Evolutionary conservation across 164 flowering plant genomes (phyloP).

Genomic region (Aristolochia contorta): DNA sequence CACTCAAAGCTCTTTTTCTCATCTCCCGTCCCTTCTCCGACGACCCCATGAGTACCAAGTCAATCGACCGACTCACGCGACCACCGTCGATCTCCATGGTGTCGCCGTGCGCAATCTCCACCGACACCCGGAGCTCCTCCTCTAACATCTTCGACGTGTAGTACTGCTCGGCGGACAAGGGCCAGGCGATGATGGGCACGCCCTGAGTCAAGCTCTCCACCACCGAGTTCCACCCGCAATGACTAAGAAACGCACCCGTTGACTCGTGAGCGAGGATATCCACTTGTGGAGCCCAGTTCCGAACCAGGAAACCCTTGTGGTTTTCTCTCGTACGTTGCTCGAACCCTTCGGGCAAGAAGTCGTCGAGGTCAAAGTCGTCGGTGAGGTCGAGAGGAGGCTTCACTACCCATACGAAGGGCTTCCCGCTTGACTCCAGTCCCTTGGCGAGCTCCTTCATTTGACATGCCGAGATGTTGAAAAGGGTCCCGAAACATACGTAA

Average conservation of each 20-base stretch:
- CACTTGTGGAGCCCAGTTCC: conserved; percentile 19
- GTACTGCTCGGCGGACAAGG: conserved; percentile 10
- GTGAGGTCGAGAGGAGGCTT: conserved; percentile 20
- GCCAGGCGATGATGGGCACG: conserved; percentile 15
- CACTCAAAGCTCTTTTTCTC: not conserved
- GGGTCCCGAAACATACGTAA: conserved; percentile 20
- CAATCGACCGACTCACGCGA: not conserved
- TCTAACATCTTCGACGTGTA: conserved; percentile 9
- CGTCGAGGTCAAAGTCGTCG: conserved; percentile 18
- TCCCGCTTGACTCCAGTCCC: conserved; percentile 19
- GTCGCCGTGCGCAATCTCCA: conserved; percentile 10
- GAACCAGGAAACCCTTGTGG: conserved; percentile 17
- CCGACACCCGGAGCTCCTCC: conserved; percentile 13
- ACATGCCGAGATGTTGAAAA: conserved; percentile 12
- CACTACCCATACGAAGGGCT: conserved; percentile 24
- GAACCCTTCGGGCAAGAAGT: conserved; percentile 26
- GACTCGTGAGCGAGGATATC: conserved; percentile 10
- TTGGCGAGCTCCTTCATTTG: conserved; percentile 28
- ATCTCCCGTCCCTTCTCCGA: conserved; percentile 1
- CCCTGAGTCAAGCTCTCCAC: conserved; percentile 13
- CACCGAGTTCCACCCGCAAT: conserved; percentile 14
- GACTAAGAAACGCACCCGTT: conserved; percentile 11
- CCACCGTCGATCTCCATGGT: not conserved
- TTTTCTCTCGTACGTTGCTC: conserved; percentile 6
- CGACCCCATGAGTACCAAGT: not conserved